These are phyloP conservation scores for Peronospora tabacina DNA, from an alignment of 352 stramenopile species.

Conservation along the genomic window DNA sequence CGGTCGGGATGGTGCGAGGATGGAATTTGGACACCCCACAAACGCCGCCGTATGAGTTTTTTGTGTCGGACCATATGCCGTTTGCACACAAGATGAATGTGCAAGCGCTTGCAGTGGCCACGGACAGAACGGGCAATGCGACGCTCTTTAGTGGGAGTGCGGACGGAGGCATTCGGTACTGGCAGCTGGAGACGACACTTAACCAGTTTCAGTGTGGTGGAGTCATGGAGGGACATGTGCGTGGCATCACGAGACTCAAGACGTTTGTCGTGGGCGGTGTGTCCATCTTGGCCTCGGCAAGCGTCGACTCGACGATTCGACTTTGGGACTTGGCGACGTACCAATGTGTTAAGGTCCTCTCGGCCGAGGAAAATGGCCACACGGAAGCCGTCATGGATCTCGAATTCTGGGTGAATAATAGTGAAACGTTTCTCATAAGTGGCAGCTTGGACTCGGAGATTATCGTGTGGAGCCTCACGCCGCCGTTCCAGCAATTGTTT, in stretches of 20 bases:
- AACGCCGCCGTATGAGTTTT: conserved; percentile 57
- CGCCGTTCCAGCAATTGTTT: conserved; percentile 74
- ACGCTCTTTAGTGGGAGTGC: conserved; percentile 73
- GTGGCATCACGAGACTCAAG: conserved; percentile 75
- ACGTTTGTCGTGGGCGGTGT: conserved; percentile 61
- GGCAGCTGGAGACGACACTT: conserved; percentile 59
- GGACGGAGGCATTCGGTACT: conserved; percentile 75
- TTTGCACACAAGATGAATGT: conserved; percentile 74
- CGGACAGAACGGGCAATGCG: conserved; percentile 50
- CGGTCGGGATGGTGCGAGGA: conserved; percentile 65
- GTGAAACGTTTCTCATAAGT: conserved; percentile 83
- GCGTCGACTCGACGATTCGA: conserved; percentile 73
- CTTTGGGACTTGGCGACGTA: conserved; percentile 80
- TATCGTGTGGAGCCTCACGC: conserved; percentile 74
- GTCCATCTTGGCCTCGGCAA: conserved; percentile 69
- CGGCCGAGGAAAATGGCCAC: conserved; percentile 59
- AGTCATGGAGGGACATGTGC: conserved; percentile 68
- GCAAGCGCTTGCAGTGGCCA: conserved; percentile 60
- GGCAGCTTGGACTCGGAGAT: conserved; percentile 73
- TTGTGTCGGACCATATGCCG: conserved; percentile 49
- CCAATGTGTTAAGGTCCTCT: conserved; percentile 75
- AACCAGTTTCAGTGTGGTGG: conserved; percentile 75
- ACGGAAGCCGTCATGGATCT: conserved; percentile 81
- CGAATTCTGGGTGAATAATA: conserved; percentile 81
- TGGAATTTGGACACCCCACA: conserved; percentile 78